phyloP scores from a whole-genome alignment of 106 monocot genomes.

The Phalaenopsis aphrodite region DNA sequence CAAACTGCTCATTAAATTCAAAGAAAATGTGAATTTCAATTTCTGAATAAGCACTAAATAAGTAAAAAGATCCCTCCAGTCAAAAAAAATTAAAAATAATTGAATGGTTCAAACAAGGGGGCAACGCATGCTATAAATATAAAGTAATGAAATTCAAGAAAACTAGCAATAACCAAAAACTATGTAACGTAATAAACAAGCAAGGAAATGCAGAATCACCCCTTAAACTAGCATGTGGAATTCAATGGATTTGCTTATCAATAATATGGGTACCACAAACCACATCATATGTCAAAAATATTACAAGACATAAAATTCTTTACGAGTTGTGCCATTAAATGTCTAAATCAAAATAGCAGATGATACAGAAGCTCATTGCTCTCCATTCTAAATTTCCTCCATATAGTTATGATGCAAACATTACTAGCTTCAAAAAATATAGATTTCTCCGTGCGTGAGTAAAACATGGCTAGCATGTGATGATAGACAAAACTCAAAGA shows the following conservation, averaged over 20 bases:
- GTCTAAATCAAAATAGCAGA: not conserved
- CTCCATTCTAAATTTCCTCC: not conserved
- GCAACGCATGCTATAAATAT: not conserved
- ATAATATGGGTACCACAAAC: not conserved
- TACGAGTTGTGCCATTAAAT: not conserved
- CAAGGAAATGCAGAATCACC: not conserved
- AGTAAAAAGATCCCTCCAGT: not conserved
- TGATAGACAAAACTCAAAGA: not conserved
- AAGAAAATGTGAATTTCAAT: slow-evolving; percentile 25
- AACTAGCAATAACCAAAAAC: not conserved
- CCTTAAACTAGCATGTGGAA: not conserved
- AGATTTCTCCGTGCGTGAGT: too few relatives aligned
- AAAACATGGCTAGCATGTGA: not conserved
- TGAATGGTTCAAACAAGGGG: not conserved
- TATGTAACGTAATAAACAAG: not conserved
- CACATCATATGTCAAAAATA: not conserved
- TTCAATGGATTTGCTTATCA: not conserved
- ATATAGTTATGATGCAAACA: not conserved
- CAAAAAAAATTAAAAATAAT: not conserved
- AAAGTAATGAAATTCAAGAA: not conserved
- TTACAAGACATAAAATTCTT: not conserved
- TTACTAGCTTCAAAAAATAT: not conserved
- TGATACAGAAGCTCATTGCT: not conserved
- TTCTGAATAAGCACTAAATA: slow-evolving; percentile 6
- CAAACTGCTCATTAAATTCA: slow-evolving; percentile 71